Evolutionary conservation across 768 basidiomycete species (phyloP).

Genomic region (Lactarius sp.): DNA sequence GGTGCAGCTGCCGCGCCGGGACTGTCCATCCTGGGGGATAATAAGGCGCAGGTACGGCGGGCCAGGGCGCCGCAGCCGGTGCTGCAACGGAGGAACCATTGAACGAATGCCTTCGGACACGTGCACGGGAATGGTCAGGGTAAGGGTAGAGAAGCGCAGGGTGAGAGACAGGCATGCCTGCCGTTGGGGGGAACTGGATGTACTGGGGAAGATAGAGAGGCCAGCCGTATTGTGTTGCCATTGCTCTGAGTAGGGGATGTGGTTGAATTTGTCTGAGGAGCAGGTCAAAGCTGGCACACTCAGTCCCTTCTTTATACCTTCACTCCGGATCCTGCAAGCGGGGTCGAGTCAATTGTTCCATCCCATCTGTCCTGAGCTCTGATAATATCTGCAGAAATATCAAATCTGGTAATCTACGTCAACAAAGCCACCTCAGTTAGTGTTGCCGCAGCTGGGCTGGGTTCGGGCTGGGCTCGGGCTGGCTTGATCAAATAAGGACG

Average conservation of each 20-base stretch:
- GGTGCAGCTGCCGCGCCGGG: slow-evolving; percentile 17
- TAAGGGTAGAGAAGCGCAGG: slow-evolving; percentile 8
- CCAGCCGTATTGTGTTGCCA: slow-evolving; percentile 1
- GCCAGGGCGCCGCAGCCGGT: background rate
- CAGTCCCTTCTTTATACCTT: background rate
- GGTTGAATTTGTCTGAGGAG: background rate
- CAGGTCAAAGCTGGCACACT: background rate
- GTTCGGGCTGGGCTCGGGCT: no score
- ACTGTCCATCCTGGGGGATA: slow-evolving; percentile 13
- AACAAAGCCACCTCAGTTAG: no score
- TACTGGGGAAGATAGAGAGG: slow-evolving; percentile 18
- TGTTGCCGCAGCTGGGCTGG: no score
- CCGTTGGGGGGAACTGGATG: slow-evolving; percentile 16
- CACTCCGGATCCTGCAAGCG: no score
- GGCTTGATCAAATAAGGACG: no score
- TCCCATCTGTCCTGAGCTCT: no score
- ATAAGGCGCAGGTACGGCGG: slow-evolving; percentile 12
- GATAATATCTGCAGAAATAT: no score
- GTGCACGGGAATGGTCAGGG: slow-evolving; percentile 8
- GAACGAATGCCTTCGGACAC: background rate
- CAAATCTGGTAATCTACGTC: no score
- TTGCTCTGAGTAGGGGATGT: background rate
- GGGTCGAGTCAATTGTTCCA: no score
- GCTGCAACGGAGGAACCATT: background rate
- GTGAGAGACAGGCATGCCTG: background rate